Conservation (phyloP, 371 early-diverging fungal species). For the Fennellomyces sp. region DNA sequence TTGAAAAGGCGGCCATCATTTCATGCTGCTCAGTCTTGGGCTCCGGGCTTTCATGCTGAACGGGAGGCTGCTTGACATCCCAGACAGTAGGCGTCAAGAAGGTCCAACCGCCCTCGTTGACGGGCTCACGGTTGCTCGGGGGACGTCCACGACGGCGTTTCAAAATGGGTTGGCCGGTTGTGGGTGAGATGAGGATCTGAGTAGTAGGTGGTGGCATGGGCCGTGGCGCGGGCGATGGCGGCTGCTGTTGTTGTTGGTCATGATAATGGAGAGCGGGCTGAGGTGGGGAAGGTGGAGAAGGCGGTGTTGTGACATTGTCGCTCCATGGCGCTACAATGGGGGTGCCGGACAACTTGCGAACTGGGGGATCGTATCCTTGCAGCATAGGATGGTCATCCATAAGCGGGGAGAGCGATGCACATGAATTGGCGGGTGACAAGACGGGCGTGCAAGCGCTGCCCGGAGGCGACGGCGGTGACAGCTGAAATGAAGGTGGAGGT, state of each 20-base stretch:
- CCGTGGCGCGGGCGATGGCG: constrained; percentile 10
- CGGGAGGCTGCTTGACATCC: constrained; percentile 31
- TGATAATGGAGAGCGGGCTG: background rate
- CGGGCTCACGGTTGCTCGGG: constrained; percentile 30
- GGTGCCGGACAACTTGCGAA: background rate
- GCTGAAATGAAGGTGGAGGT: background rate
- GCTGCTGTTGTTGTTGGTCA: constrained; percentile 1
- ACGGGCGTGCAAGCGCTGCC: constrained; percentile 2
- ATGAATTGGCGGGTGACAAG: constrained; percentile 8
- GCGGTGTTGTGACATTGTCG: constrained; percentile 2
- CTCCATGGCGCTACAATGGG: constrained; percentile 12
- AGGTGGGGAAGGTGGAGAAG: constrained; percentile 1
- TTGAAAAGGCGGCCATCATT: constrained; percentile 44
- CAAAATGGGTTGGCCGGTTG: constrained; percentile 36
- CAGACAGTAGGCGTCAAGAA: constrained; percentile 52
- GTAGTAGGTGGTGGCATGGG: constrained; percentile 17
- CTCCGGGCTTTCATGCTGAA: background rate
- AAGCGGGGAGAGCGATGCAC: constrained; percentile 14
- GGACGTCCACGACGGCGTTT: constrained; percentile 50
- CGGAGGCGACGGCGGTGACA: constrained; percentile 18
- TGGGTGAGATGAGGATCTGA: constrained; percentile 32
- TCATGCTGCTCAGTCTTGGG: constrained; percentile 20
- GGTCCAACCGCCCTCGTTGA: constrained; percentile 37
- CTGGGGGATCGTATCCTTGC: constrained; percentile 17
- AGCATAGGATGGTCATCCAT: constrained; percentile 13